Conservation (phyloP, 106 monocot species). For the Dioscorea alata region DNA sequence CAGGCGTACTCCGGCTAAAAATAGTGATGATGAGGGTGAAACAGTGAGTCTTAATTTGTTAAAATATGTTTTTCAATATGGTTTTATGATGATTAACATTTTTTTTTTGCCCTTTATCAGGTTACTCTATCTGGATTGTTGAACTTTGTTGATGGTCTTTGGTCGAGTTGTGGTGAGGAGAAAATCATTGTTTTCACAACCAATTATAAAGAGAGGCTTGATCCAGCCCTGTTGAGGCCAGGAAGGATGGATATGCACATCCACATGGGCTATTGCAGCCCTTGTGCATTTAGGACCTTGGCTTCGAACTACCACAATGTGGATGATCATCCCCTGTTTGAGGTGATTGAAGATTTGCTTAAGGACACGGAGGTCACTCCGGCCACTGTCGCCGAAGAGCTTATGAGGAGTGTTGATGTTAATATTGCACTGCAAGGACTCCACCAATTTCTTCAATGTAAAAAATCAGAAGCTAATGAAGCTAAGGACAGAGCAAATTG, state of each 20-base stretch:
- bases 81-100: neutral
- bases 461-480: conserved; percentile 10
- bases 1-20: neutral
- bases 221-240: conserved; percentile 12
- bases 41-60: neutral
- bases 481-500: neutral
- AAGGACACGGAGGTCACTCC: conserved; percentile 33
- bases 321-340: conserved; percentile 23
- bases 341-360: conserved; percentile 27
- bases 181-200: conserved; percentile 17
- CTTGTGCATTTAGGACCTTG: conserved; percentile 18
- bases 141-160: conserved; percentile 13
- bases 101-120: neutral
- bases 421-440: conserved; percentile 24
- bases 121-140: neutral
- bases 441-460: conserved; percentile 9
- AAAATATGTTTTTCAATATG: neutral
- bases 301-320: conserved; percentile 34
- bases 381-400: conserved; percentile 35
- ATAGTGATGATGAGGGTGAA: too few species aligned
- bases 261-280: conserved; percentile 33
- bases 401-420: conserved; percentile 32
- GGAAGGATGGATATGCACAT: conserved; percentile 35
- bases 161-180: conserved; percentile 19
- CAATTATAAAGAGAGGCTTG: conserved; percentile 15